Percentiles rank a stretch among this genome's conserved stretches.
phyloP scores from a whole-genome alignment of 192 early-diverging fungal species.

The Neocallimastix lanati region DNA sequence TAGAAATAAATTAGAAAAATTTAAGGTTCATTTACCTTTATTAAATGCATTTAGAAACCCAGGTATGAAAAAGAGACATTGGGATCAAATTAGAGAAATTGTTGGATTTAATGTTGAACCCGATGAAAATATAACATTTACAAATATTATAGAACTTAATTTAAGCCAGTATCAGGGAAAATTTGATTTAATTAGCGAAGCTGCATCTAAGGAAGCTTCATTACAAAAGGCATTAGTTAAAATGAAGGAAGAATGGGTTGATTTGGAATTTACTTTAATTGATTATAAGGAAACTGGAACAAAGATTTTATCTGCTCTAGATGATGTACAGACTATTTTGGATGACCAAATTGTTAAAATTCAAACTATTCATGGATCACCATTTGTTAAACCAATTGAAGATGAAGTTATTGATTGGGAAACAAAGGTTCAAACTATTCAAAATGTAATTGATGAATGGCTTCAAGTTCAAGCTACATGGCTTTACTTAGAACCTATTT shows the following conservation, averaged over 20 bases:
- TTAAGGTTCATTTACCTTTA: background rate
- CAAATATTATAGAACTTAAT: background rate
- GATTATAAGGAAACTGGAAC: slow-evolving; percentile 37
- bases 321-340: slow-evolving; percentile 38
- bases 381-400: slow-evolving; percentile 46
- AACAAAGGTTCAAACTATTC: slow-evolving; percentile 22
- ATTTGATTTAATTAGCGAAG: slow-evolving; percentile 36
- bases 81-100: background rate
- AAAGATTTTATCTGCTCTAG: slow-evolving; percentile 29
- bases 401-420: slow-evolving; percentile 44
- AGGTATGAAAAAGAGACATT: background rate
- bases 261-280: slow-evolving; percentile 1
- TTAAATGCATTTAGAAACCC: background rate
- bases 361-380: slow-evolving; percentile 46
- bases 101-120: background rate
- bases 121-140: background rate
- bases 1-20: background rate
- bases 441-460: slow-evolving; percentile 47
- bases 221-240: slow-evolving; percentile 25
- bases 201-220: slow-evolving; percentile 35
- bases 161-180: slow-evolving; percentile 18
- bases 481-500: slow-evolving; percentile 45
- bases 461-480: slow-evolving; percentile 47
- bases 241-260: background rate
- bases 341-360: slow-evolving; percentile 54